Evolutionary conservation across 1,139 yeast genomes (phyloP).

Genomic region (Blastobotrys persicus): DNA sequence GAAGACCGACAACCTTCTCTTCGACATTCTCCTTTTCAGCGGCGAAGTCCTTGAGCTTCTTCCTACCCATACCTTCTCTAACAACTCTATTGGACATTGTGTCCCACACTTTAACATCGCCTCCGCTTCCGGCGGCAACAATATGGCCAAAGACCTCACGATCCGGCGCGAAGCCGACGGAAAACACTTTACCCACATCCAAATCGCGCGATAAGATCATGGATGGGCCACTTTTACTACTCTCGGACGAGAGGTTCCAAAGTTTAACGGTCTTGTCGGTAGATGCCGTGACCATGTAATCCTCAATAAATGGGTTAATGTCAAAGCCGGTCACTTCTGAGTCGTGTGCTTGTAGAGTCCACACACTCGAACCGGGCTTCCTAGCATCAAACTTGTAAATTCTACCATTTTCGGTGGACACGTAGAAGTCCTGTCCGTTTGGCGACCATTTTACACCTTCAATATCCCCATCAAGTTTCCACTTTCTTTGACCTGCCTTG

Average conservation of each 20-base stretch:
- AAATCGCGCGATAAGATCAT: constrained; percentile 91
- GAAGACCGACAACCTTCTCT: constrained; percentile 60
- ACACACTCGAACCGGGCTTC: constrained; percentile 60
- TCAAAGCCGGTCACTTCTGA: constrained; percentile 84
- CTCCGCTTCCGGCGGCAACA: constrained; percentile 84
- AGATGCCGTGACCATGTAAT: constrained; percentile 81
- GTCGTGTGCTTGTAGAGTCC: constrained; percentile 98
- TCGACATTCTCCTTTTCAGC: constrained; percentile 49
- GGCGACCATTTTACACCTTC: constrained; percentile 74
- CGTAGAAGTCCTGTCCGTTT: constrained; percentile 66
- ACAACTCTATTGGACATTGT: constrained; percentile 78
- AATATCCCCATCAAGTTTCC: constrained; percentile 71
- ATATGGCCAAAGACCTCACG: constrained; percentile 80
- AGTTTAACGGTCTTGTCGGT: constrained; percentile 82
- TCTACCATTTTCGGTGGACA: constrained; percentile 91
- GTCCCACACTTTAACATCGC: constrained; percentile 90
- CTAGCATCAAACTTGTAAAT: constrained; percentile 88
- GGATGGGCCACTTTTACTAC: constrained; percentile 57
- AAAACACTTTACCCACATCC: constrained; percentile 90
- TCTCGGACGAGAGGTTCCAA: constrained; percentile 55
- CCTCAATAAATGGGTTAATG: constrained; percentile 64
- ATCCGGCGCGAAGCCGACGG: constrained; percentile 83
- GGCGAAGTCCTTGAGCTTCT: constrained; percentile 52
- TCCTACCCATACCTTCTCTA: constrained; percentile 59
- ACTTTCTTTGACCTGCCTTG: constrained; percentile 60